These are phyloP conservation scores for Zasmidium cellare DNA, from an alignment of 2,329 filamentous ascomycete species.

Conservation along the genomic window DNA sequence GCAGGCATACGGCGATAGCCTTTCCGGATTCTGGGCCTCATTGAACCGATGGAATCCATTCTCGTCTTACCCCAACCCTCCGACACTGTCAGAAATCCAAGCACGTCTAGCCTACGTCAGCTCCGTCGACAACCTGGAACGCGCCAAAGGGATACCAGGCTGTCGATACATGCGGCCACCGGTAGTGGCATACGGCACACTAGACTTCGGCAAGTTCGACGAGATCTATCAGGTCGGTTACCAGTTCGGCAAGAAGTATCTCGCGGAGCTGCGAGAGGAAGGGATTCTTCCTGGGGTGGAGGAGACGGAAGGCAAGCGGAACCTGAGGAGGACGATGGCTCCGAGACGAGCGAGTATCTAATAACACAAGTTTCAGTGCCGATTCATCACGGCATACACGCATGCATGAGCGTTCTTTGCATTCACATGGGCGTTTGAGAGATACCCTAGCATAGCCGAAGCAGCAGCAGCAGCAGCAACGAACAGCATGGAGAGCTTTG, in stretches of 20 bases:
- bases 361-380: constrained; percentile 2
- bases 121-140: constrained; percentile 88
- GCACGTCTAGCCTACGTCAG: constrained; percentile 92
- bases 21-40: constrained; percentile 93
- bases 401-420: background rate
- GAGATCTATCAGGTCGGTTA: constrained; percentile 94
- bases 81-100: constrained; percentile 93
- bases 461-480: background rate
- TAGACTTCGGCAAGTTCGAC: constrained; percentile 97
- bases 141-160: constrained; percentile 85
- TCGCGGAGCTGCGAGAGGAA: constrained; percentile 74
- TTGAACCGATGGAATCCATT: constrained; percentile 98
- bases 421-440: background rate
- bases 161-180: constrained; percentile 97
- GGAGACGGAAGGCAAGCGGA: constrained; percentile 53
- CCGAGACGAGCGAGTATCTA: constrained; percentile 50
- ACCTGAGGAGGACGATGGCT: constrained; percentile 54
- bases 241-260: constrained; percentile 76
- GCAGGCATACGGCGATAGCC: constrained; percentile 87
- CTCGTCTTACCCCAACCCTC: constrained; percentile 83
- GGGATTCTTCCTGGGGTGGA: constrained; percentile 66
- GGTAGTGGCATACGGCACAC: constrained; percentile 86
- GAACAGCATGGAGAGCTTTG: background rate
- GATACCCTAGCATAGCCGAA: background rate
- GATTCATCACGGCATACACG: background rate